Evolutionary conservation across 2,329 filamentous ascomycete species (phyloP), one percentile per base, ranked within the genome.

Genomic region (Hypomyces perniciosus): DNA sequence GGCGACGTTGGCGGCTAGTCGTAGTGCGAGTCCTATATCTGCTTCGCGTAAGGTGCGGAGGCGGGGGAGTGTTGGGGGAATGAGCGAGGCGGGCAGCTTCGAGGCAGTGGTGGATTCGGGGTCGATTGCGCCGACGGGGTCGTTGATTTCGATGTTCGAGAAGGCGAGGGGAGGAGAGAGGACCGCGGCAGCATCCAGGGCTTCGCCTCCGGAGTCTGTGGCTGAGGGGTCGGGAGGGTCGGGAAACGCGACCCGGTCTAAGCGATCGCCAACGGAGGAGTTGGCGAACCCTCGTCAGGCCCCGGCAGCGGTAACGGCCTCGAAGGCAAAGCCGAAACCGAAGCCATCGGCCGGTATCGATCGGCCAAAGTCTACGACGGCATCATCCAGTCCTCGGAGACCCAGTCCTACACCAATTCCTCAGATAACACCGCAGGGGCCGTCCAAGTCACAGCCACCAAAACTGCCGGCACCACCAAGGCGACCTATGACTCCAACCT

Each of bases 61-160:
- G 42, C 48, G 37, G 27, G 34, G 7, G 26, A 71, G 66, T 53
- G 47, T 61, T 26, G 65, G 62, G 13, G 59, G 60, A 6, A 53
- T 59, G 37, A 68, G 66, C 52, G 56, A 62, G 3, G 51, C 60
- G 27, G 66, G 65, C 28, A 57, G 58, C 5, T 20, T 20, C 20
- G 20, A 20, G 56, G 53, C 33, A 56, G 52, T 44, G 46, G 62
- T 68, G 33, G 64, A 87, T 61, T 78, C 78, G 8, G 76, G 73
- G 1, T 72, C 81, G 5, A 83, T 86, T 45, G 71, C 78, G 27
- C 76, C 85, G 0, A 84, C 85, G 0, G 80, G 74, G 3, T 79
- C 82, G 4, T 71, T 89, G 20, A 84, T 89, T 48, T 79, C 79
- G 37, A 75, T 88, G 69, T 89, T 89, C 57, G 86, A 90, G 66